Evolutionary conservation across 2,329 filamentous ascomycete species (phyloP).

Genomic region (Juglanconis juglandina): DNA sequence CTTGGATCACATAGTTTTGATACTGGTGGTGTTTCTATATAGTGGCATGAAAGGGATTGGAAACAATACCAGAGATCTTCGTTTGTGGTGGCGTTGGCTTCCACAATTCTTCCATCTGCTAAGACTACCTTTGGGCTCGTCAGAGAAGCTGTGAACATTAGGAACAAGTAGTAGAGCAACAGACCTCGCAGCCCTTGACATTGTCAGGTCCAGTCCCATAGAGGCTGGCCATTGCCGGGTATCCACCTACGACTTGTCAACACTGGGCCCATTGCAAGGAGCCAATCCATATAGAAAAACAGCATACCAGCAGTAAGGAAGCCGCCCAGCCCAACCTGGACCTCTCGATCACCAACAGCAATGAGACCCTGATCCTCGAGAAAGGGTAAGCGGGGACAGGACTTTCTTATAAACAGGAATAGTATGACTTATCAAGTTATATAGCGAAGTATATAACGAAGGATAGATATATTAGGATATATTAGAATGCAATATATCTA

Average conservation of each 20-base stretch:
- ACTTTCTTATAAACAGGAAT: too few relatives aligned
- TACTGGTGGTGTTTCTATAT: neutral
- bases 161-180: neutral
- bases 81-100: conserved; percentile 16
- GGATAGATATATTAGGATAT: too few relatives aligned
- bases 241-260: conserved; percentile 14
- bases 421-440: too few relatives aligned
- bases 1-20: too few relatives aligned
- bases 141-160: neutral
- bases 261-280: neutral
- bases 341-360: conserved; percentile 19
- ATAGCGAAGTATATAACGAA: too few relatives aligned
- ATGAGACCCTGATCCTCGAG: conserved; percentile 16
- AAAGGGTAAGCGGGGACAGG: too few relatives aligned
- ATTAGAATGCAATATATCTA: too few relatives aligned
- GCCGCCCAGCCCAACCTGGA: conserved; percentile 18
- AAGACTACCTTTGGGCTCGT: conserved; percentile 18
- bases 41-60: neutral
- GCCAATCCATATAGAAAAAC: neutral
- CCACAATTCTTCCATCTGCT: conserved; percentile 18
- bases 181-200: conserved; percentile 20
- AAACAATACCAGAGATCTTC: conserved; percentile 11
- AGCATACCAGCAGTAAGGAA: conserved; percentile 20
- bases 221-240: conserved; percentile 20
- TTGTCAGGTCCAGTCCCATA: conserved; percentile 19